A percentile compares a stretch with the other conserved stretches of the same genome.
Conservation (phyloP, 2,329 filamentous ascomycete species). For the Fusarium sp. region DNA sequence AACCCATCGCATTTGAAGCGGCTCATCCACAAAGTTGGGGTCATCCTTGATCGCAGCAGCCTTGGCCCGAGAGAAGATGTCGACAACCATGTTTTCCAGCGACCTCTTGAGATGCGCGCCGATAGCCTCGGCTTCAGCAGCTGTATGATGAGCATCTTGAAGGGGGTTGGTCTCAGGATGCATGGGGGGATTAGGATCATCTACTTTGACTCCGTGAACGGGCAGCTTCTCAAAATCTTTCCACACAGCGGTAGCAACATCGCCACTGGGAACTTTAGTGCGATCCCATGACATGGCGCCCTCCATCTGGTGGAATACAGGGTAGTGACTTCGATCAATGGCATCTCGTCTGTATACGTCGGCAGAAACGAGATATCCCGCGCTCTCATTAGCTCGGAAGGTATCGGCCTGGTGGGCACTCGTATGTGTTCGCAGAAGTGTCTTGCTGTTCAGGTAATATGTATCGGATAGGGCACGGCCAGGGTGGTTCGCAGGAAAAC, state of each 20-base stretch:
- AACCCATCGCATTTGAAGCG: slow-evolving; percentile 90
- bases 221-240: slow-evolving; percentile 79
- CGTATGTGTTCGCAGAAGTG: slow-evolving; percentile 91
- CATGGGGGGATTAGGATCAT: slow-evolving; percentile 84
- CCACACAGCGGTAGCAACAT: slow-evolving; percentile 75
- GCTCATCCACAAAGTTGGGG: slow-evolving; percentile 70
- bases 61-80: slow-evolving; percentile 85
- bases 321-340: slow-evolving; percentile 94
- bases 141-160: slow-evolving; percentile 77
- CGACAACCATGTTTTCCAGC: slow-evolving; percentile 88
- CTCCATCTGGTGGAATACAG: slow-evolving; percentile 99
- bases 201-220: slow-evolving; percentile 79
- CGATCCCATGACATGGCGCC: slow-evolving; percentile 92
- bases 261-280: slow-evolving; percentile 66
- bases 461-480: slow-evolving; percentile 91
- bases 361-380: slow-evolving; percentile 90
- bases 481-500: slow-evolving; percentile 88
- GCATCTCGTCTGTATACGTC: slow-evolving; percentile 97
- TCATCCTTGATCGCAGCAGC: slow-evolving; percentile 70
- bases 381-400: slow-evolving; percentile 77
- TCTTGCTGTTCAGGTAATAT: slow-evolving; percentile 90
- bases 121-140: slow-evolving; percentile 84
- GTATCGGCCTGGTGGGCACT: slow-evolving; percentile 91
- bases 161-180: slow-evolving; percentile 86
- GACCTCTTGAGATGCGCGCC: slow-evolving; percentile 88